A percentile compares a stretch with the other conserved stretches of the same genome.
These are phyloP conservation scores for Mycena maculata DNA, from an alignment of 768 basidiomycete genomes.

Conservation along the genomic window DNA sequence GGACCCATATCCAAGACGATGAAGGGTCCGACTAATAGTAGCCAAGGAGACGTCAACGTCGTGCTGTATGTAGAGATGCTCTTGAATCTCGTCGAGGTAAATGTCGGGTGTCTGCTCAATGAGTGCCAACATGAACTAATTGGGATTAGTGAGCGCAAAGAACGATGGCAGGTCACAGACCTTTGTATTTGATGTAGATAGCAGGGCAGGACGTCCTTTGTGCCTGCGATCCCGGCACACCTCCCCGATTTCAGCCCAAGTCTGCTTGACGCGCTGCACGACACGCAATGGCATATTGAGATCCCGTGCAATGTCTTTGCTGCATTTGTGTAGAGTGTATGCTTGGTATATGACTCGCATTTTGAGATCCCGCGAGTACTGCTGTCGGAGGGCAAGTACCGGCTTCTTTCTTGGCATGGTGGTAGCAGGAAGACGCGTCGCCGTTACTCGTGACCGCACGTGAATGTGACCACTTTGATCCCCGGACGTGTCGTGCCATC, in stretches of 20 bases:
- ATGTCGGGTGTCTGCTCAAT: constrained; percentile 4
- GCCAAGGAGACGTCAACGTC: neutral
- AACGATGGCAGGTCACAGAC: neutral
- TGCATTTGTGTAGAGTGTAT: neutral
- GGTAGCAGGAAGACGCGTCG: neutral
- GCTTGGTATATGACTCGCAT: neutral
- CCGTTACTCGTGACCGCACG: too few relatives aligned
- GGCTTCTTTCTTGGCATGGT: neutral
- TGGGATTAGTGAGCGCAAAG: too few relatives aligned
- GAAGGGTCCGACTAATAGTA: neutral
- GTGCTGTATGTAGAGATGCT: neutral
- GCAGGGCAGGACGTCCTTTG: constrained; percentile 2
- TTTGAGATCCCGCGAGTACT: neutral
- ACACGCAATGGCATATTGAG: constrained; percentile 28
- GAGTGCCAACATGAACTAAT: neutral
- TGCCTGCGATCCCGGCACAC: constrained; percentile 18
- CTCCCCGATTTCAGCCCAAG: constrained; percentile 19
- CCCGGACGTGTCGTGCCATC: too few relatives aligned
- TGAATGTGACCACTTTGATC: too few relatives aligned
- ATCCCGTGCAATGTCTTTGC: constrained; percentile 8
- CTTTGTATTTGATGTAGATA: neutral
- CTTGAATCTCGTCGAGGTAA: constrained; percentile 6
- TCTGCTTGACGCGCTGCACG: constrained; percentile 23
- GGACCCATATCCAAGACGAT: constrained; percentile 4
- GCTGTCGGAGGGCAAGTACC: neutral